A percentile compares a stretch with the other conserved stretches of the same genome.
Evolutionary conservation across 2,329 filamentous ascomycete genomes (phyloP).

Genomic region (Neurospora sp.): DNA sequence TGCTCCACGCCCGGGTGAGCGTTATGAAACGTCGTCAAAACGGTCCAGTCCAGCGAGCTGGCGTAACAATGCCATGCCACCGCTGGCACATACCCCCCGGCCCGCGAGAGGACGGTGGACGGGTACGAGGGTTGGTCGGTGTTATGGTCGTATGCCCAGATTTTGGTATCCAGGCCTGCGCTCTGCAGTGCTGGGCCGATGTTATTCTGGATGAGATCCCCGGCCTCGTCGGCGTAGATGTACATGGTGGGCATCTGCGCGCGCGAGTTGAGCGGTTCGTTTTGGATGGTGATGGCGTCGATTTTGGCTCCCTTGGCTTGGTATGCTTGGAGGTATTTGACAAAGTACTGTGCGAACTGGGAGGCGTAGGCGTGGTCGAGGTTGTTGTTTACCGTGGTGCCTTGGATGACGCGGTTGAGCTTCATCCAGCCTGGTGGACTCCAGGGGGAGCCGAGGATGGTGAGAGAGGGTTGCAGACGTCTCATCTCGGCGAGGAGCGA

Average conservation of each 20-base stretch:
- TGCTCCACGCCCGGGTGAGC: constrained; percentile 29
- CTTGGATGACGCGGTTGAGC: constrained; percentile 24
- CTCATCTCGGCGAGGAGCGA: constrained; percentile 27
- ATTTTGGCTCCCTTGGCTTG: constrained; percentile 24
- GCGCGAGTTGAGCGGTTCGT: constrained; percentile 32
- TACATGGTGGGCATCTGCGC: constrained; percentile 29
- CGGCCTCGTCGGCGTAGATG: constrained; percentile 28
- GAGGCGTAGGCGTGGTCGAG: constrained; percentile 27
- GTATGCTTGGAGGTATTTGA: constrained; percentile 32
- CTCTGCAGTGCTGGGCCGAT: constrained; percentile 28
- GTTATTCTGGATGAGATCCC: constrained; percentile 26
- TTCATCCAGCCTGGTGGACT: constrained; percentile 34
- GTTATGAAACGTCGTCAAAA: constrained; percentile 30
- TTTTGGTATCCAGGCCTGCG: constrained; percentile 28
- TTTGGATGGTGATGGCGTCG: constrained; percentile 34
- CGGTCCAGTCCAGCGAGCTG: constrained; percentile 23
- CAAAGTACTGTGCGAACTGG: constrained; percentile 28
- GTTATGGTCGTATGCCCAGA: constrained; percentile 37
- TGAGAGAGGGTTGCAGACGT: constrained; percentile 24
- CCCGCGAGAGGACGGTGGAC: constrained; percentile 26
- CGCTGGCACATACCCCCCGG: constrained; percentile 22
- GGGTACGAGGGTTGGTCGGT: constrained; percentile 28
- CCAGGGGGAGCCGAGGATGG: constrained; percentile 30
- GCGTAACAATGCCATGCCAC: constrained; percentile 35
- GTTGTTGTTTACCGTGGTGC: constrained; percentile 27